A percentile compares a stretch with the other conserved stretches of the same genome.
Evolutionary conservation across 805 yeast species (phyloP).

Genomic region (Sugiyamaella americana): DNA sequence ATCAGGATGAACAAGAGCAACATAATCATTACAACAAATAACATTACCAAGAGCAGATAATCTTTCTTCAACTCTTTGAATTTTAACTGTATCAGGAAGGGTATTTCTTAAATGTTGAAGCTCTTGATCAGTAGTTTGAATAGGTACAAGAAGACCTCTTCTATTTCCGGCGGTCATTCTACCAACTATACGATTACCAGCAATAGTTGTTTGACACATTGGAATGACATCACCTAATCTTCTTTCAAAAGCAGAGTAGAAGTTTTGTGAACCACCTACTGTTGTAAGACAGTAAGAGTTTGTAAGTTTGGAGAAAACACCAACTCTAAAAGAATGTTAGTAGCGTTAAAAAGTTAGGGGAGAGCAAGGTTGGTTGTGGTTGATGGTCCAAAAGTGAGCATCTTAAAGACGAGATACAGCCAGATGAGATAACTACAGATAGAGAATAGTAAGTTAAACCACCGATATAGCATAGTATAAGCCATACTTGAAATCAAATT

Average conservation of each 20-base stretch:
- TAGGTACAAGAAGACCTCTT: slow-evolving; percentile 93
- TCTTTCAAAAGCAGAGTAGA: slow-evolving; percentile 86
- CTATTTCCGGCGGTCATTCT: slow-evolving; percentile 98
- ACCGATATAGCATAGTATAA: no score
- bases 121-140: slow-evolving; percentile 97
- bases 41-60: slow-evolving; percentile 96
- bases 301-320: slow-evolving; percentile 91
- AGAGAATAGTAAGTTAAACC: no score
- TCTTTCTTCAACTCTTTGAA: slow-evolving; percentile 97
- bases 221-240: slow-evolving; percentile 96
- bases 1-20: slow-evolving; percentile 98
- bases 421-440: no score
- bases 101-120: slow-evolving; percentile 95
- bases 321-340: no score
- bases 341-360: no score
- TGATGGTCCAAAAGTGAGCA: no score
- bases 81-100: slow-evolving; percentile 89
- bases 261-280: slow-evolving; percentile 87
- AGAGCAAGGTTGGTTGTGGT: no score
- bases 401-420: no score
- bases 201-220: slow-evolving; percentile 93
- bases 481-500: no score
- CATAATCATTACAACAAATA: slow-evolving; percentile 97
- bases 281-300: slow-evolving; percentile 95
- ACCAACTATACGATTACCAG: slow-evolving; percentile 96